Base-by-base conservation (phyloP, 441 rosid genomes). In the Corymbia calophylla region DNA sequence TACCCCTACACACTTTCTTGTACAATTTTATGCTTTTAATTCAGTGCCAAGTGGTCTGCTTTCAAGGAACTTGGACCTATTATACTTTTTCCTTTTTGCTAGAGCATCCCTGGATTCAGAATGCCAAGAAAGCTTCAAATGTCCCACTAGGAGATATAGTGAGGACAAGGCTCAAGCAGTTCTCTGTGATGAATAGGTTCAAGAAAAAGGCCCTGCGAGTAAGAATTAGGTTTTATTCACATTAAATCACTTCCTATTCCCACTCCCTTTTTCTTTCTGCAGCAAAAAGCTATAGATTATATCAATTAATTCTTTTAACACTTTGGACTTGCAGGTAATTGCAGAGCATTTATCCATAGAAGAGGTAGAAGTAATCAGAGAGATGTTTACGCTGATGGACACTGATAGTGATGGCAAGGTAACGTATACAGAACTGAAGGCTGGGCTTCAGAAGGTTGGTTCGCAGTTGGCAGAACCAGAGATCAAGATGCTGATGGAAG, bases 401-500 rank as follows among this genome's bases (percentile, higher is more conserved):
- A 93, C 95, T 6, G 98, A 97, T 91, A 93, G 93, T 86, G 98
- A 97, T 92, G 99, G 99, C 86, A 96, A 94, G 94, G 94, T 97
- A 88, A 90, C 98, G 8, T 97, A 94, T 88, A 95, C 91, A 66
- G 99, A 97, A 91, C 92, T 97, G 91, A 95, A 93, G 93, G 94
- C 97, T 87, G 99, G 99, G 89, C 98, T 97, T 90, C 96, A 94
- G 89, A 96, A 95, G 93, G 99, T 97, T 66, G 99, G 99, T 89
- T 97, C 98, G n/a, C 97, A 98, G 89, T 92, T 98, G 92, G 98
- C 94, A 70, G 99, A 98, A 92, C 95, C 98, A 2, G 99, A 98
- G 95, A 97, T 98, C 89, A 97, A 93, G 95, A 95, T 97, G 98
- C 93, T 98, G 90, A 97, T 98, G 99, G 99, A 98, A 98, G 98